Evolutionary conservation across 2,329 filamentous ascomycete genomes (phyloP).

Genomic region (Fusarium nodosum): DNA sequence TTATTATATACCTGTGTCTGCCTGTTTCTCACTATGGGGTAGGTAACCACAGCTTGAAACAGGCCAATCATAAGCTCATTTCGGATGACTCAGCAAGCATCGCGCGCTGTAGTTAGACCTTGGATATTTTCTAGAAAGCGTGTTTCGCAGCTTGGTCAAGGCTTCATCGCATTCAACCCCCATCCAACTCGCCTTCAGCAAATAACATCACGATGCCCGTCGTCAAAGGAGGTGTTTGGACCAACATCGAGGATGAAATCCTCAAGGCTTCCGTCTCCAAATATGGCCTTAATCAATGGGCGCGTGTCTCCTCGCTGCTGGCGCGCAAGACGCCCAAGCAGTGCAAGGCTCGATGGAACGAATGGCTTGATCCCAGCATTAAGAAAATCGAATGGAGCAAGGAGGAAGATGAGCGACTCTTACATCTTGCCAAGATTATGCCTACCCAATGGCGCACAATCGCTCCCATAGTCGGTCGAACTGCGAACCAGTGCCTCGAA

Average conservation of each 20-base stretch:
- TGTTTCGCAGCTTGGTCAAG: slow-evolving; percentile 42
- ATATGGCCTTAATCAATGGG: slow-evolving; percentile 97
- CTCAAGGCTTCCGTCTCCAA: slow-evolving; percentile 96
- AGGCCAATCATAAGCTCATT: slow-evolving; percentile 30
- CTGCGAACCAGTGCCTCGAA: slow-evolving; percentile 96
- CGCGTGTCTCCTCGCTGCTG: slow-evolving; percentile 95
- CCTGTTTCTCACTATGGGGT: slow-evolving; percentile 20
- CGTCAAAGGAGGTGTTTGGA: slow-evolving; percentile 82
- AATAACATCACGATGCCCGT: slow-evolving; percentile 70
- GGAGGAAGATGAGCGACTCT: slow-evolving; percentile 96
- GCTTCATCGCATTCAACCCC: slow-evolving; percentile 37
- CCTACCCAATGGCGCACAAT: slow-evolving; percentile 99
- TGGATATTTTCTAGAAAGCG: slow-evolving; percentile 52
- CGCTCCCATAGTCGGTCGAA: slow-evolving; percentile 94
- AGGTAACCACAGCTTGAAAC: background rate
- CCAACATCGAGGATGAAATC: slow-evolving; percentile 91
- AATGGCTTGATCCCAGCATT: slow-evolving; percentile 98
- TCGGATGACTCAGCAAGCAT: slow-evolving; percentile 44
- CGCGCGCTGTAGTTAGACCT: slow-evolving; percentile 33
- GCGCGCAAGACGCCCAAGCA: slow-evolving; percentile 98
- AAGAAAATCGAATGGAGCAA: slow-evolving; percentile 99
- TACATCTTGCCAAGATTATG: slow-evolving; percentile 98
- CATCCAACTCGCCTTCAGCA: slow-evolving; percentile 36
- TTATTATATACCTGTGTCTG: background rate
- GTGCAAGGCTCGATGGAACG: slow-evolving; percentile 98